Percentiles rank a stretch among this genome's conserved stretches.
These are phyloP conservation scores for Tylopilus sp. DNA, from an alignment of 768 basidiomycete species.

Conservation along the genomic window DNA sequence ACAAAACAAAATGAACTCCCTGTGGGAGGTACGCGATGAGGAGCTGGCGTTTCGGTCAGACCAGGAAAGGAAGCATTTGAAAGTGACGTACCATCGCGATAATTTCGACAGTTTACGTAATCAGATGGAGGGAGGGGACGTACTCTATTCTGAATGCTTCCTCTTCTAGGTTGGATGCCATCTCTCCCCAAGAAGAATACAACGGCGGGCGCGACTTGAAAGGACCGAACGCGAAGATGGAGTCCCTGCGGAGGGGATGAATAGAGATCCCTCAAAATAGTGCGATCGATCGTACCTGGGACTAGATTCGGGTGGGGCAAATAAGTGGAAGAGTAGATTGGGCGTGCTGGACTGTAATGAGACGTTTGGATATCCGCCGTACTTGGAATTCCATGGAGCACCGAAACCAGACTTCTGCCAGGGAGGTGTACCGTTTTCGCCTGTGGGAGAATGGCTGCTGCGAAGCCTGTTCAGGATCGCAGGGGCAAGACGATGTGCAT, in stretches of 20 bases:
- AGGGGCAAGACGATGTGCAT: slow-evolving; percentile 19
- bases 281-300: slow-evolving; percentile 29
- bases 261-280: slow-evolving; percentile 13
- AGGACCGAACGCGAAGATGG: slow-evolving; percentile 27
- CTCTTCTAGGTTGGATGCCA: slow-evolving; percentile 66
- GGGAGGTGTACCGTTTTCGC: slow-evolving; percentile 23
- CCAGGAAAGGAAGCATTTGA: slow-evolving; percentile 14
- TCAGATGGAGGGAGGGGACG: slow-evolving; percentile 40
- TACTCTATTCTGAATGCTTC: slow-evolving; percentile 81
- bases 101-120: slow-evolving; percentile 29
- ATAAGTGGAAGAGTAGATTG: slow-evolving; percentile 67
- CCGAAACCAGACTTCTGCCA: slow-evolving; percentile 26
- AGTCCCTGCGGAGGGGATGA: slow-evolving; percentile 36
- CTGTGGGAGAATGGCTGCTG: slow-evolving; percentile 29
- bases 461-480: slow-evolving; percentile 26
- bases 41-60: slow-evolving; percentile 19
- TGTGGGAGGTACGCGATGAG: slow-evolving; percentile 8
- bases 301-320: slow-evolving; percentile 68
- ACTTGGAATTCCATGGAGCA: slow-evolving; percentile 30
- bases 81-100: slow-evolving; percentile 25
- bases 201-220: slow-evolving; percentile 40
- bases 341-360: slow-evolving; percentile 58
- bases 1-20: slow-evolving; percentile 15
- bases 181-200: slow-evolving; percentile 72
- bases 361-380: slow-evolving; percentile 42